Conservation (phyloP, 2,329 filamentous ascomycete genomes). For the Ambrosiella cleistominuta region DNA sequence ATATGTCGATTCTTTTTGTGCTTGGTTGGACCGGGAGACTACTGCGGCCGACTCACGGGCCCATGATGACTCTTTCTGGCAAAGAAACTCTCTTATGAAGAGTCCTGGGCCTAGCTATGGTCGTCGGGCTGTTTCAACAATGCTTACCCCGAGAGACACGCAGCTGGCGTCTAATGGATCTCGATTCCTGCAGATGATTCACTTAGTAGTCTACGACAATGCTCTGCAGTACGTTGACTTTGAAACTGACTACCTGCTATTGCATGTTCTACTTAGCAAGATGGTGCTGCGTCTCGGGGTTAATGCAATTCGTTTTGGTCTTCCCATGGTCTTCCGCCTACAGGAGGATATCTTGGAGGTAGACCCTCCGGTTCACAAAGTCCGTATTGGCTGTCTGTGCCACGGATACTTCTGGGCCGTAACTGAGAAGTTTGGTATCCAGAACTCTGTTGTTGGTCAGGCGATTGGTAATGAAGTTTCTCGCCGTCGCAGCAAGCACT, state of each 20-base stretch:
- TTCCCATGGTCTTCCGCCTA: conserved; percentile 77
- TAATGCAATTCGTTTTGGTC: conserved; percentile 58
- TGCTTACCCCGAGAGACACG: conserved; percentile 38
- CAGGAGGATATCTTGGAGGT: conserved; percentile 65
- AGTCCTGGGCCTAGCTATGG: conserved; percentile 20
- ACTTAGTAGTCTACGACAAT: conserved; percentile 79
- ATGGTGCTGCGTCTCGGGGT: conserved; percentile 65
- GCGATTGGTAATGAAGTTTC: conserved; percentile 61
- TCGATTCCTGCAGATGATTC: conserved; percentile 63
- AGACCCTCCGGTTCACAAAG: conserved; percentile 49
- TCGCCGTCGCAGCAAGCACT: conserved; percentile 51
- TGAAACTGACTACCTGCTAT: conserved; percentile 56
- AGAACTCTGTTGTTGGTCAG: conserved; percentile 48
- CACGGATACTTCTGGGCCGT: conserved; percentile 80
- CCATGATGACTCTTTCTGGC: conserved; percentile 34
- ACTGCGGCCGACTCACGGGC: conserved; percentile 46
- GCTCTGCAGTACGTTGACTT: conserved; percentile 55
- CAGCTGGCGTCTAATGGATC: not conserved
- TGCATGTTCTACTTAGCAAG: conserved; percentile 60
- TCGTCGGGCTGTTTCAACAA: conserved; percentile 51
- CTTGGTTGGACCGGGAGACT: conserved; percentile 74
- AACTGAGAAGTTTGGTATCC: conserved; percentile 60
- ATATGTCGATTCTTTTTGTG: conserved; percentile 66
- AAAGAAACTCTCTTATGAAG: conserved; percentile 25
- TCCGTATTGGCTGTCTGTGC: conserved; percentile 66